phyloP scores from a whole-genome alignment of 2,329 filamentous ascomycete species.

The Cryphonectria carpinicola region DNA sequence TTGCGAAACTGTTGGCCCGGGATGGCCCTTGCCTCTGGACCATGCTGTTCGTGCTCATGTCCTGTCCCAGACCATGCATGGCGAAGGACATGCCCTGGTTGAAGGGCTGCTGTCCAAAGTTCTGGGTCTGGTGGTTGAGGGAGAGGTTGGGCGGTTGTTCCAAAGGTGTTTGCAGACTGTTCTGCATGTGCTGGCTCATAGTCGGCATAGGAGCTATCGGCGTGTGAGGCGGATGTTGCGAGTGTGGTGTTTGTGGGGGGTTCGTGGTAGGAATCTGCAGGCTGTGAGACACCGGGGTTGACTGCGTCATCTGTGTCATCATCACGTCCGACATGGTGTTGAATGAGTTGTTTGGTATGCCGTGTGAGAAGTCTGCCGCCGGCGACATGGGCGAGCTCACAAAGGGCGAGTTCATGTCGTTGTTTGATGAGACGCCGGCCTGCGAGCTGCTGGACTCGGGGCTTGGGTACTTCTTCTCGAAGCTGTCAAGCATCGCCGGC shows the following conservation, averaged over 20 bases:
- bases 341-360: slow-evolving; percentile 46
- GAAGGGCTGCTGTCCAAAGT: slow-evolving; percentile 35
- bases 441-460: slow-evolving; percentile 44
- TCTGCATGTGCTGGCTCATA: slow-evolving; percentile 41
- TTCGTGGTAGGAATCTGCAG: slow-evolving; percentile 23
- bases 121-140: slow-evolving; percentile 39
- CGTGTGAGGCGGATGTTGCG: slow-evolving; percentile 38
- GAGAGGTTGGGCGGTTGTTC: slow-evolving; percentile 39
- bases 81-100: slow-evolving; percentile 30
- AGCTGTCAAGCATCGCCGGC: slow-evolving; percentile 53
- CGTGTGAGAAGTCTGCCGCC: slow-evolving; percentile 52
- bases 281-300: slow-evolving; percentile 32
- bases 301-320: slow-evolving; percentile 52
- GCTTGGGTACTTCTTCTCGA: slow-evolving; percentile 50
- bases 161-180: slow-evolving; percentile 39
- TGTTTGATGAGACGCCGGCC: slow-evolving; percentile 36
- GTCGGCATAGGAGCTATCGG: slow-evolving; percentile 40
- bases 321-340: slow-evolving; percentile 57
- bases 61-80: slow-evolving; percentile 32
- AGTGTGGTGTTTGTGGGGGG: slow-evolving; percentile 33
- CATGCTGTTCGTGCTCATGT: slow-evolving; percentile 32
- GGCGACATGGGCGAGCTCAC: slow-evolving; percentile 61
- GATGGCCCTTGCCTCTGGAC: slow-evolving; percentile 43
- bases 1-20: slow-evolving; percentile 45
- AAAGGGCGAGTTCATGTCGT: slow-evolving; percentile 55